Evolutionary conservation across 129 eudicot genomes (phyloP).

Genomic region (Arctium lappa): DNA sequence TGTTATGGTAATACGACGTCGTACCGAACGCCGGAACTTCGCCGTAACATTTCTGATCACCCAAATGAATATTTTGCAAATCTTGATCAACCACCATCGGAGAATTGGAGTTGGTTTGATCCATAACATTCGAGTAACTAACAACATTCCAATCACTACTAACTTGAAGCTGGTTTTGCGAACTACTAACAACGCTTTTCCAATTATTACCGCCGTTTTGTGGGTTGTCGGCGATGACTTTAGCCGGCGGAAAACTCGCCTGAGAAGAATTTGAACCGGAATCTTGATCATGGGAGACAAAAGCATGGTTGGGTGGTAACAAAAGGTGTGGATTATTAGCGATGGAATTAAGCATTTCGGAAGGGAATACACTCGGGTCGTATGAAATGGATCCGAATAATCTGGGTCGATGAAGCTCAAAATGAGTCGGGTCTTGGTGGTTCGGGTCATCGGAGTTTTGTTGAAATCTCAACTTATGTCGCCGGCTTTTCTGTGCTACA

Average conservation of each 20-base stretch:
- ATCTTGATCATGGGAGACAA: slow-evolving; percentile 30
- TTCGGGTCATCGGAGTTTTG: slow-evolving; percentile 35
- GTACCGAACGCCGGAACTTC: slow-evolving; percentile 23
- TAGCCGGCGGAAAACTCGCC: slow-evolving; percentile 26
- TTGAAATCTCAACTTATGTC: slow-evolving; percentile 70
- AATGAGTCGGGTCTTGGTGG: slow-evolving; percentile 29
- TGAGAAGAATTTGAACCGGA: slow-evolving; percentile 30
- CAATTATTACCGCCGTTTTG: slow-evolving; percentile 40
- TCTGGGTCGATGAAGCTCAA: slow-evolving; percentile 30
- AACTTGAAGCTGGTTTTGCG: slow-evolving; percentile 19
- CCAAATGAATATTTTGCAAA: slow-evolving; percentile 16
- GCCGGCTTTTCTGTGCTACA: slow-evolving; percentile 76
- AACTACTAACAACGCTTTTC: slow-evolving; percentile 37
- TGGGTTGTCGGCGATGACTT: slow-evolving; percentile 41
- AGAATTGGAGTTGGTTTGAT: slow-evolving; percentile 22
- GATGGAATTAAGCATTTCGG: slow-evolving; percentile 45
- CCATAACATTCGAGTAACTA: slow-evolving; percentile 25
- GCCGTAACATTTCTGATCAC: slow-evolving; percentile 30
- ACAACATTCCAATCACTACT: slow-evolving; percentile 38
- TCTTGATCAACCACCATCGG: slow-evolving; percentile 30
- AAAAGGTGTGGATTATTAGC: slow-evolving; percentile 40
- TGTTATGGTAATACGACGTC: slow-evolving; percentile 43
- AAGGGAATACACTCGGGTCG: slow-evolving; percentile 41
- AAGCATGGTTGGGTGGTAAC: slow-evolving; percentile 35
- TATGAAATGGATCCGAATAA: slow-evolving; percentile 36